Percentiles rank a stretch among this genome's conserved stretches.
These are phyloP conservation scores for Neopestalotiopsis sp. DNA, from an alignment of 2,329 filamentous ascomycete genomes.

Conservation along the genomic window DNA sequence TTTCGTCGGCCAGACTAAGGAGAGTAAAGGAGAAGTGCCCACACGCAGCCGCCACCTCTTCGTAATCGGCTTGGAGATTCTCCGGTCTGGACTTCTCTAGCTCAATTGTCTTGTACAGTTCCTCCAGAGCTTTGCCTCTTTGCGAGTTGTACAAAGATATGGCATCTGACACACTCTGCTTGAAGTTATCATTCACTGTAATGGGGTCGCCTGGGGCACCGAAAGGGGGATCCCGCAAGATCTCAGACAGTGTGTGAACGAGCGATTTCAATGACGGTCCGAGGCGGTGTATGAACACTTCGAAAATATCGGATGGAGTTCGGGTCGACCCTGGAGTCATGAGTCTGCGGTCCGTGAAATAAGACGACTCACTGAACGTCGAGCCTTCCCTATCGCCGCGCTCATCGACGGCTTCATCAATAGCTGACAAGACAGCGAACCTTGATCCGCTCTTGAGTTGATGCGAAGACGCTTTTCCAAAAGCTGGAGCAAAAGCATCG, in stretches of 20 bases:
- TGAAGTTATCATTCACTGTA: slow-evolving; percentile 78
- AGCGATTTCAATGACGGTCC: slow-evolving; percentile 96
- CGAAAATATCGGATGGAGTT: slow-evolving; percentile 84
- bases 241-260: slow-evolving; percentile 87
- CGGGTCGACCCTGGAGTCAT: slow-evolving; percentile 43
- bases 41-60: slow-evolving; percentile 97
- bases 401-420: slow-evolving; percentile 67
- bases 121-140: slow-evolving; percentile 74
- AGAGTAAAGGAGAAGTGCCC: slow-evolving; percentile 95
- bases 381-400: slow-evolving; percentile 52
- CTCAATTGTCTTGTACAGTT: slow-evolving; percentile 82
- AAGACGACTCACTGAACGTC: slow-evolving; percentile 18
- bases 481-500: slow-evolving; percentile 30
- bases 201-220: slow-evolving; percentile 71
- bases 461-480: slow-evolving; percentile 25
- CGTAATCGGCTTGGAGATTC: slow-evolving; percentile 87
- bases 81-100: slow-evolving; percentile 70
- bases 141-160: slow-evolving; percentile 79
- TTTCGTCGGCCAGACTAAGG: slow-evolving; percentile 88
- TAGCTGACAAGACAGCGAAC: slow-evolving; percentile 58
- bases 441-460: slow-evolving; percentile 43
- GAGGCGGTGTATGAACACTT: slow-evolving; percentile 84
- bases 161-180: slow-evolving; percentile 79
- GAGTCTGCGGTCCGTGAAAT: slow-evolving; percentile 15
- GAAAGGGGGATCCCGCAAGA: slow-evolving; percentile 87